Evolutionary conservation across 495 filamentous ascomycete species (phyloP).

Genomic region (Penicillium roqueforti): DNA sequence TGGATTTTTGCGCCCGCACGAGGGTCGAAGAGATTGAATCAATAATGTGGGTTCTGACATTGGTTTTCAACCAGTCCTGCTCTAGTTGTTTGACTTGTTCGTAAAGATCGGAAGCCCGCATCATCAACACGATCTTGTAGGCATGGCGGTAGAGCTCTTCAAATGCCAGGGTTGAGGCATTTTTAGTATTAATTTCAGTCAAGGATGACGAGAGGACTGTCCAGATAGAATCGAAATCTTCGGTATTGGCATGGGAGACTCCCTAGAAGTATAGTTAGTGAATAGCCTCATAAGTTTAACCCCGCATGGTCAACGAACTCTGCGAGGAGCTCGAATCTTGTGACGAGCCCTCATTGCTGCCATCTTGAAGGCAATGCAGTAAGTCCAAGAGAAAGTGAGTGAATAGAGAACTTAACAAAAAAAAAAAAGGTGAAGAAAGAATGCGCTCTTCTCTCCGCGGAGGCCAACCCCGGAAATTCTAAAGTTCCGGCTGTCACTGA

Average conservation of each 20-base stretch:
- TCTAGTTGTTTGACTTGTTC: constrained; percentile 73
- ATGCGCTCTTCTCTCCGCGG: constrained; percentile 25
- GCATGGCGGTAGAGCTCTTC: constrained; percentile 92
- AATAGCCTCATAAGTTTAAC: background rate
- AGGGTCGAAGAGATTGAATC: constrained; percentile 59
- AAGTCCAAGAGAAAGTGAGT: background rate
- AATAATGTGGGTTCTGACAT: constrained; percentile 62
- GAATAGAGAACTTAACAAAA: background rate
- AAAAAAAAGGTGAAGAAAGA: background rate
- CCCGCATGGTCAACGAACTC: constrained; percentile 42
- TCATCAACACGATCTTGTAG: constrained; percentile 92
- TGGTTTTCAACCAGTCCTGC: constrained; percentile 66
- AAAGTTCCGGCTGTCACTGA: constrained; percentile 6
- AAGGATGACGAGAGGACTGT: constrained; percentile 66
- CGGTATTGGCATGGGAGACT: constrained; percentile 46
- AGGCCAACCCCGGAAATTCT: constrained; percentile 14
- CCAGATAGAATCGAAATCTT: constrained; percentile 86
- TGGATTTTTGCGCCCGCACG: constrained; percentile 39
- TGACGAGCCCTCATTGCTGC: constrained; percentile 60
- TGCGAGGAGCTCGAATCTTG: constrained; percentile 68
- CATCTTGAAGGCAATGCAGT: constrained; percentile 43
- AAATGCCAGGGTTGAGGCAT: constrained; percentile 86
- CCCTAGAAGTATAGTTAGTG: constrained; percentile 43
- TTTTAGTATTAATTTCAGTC: constrained; percentile 83
- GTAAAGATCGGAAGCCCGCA: constrained; percentile 82